Percentiles rank a stretch among this genome's conserved stretches.
phyloP scores from a whole-genome alignment of 2,329 filamentous ascomycete species.

The Colletotrichum horii region DNA sequence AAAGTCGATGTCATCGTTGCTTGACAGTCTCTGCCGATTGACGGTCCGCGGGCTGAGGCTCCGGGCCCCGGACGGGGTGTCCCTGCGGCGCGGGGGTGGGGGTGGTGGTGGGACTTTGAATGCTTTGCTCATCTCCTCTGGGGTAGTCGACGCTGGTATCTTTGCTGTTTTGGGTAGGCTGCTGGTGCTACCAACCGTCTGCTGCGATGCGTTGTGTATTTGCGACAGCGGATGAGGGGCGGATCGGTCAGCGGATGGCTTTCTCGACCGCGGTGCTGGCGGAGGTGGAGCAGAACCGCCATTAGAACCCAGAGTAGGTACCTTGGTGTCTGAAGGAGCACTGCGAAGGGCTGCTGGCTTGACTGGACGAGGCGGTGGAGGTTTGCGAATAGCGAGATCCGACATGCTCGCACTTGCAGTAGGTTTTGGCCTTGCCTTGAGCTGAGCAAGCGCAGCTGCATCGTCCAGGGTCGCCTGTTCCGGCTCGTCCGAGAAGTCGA shows the following conservation, averaged over 20 bases:
- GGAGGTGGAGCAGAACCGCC: constrained; percentile 22
- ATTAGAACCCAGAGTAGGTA: not conserved
- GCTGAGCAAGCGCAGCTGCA: constrained; percentile 34
- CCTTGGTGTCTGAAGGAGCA: constrained; percentile 35
- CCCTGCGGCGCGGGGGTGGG: constrained; percentile 52
- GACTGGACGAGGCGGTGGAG: constrained; percentile 50
- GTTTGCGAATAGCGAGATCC: constrained; percentile 32
- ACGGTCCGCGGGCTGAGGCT: constrained; percentile 35
- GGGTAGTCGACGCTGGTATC: not conserved
- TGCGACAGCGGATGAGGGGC: constrained; percentile 43
- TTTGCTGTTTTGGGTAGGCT: constrained; percentile 7
- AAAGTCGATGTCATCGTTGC: constrained; percentile 47
- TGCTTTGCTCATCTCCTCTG: constrained; percentile 3
- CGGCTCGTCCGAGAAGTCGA: constrained; percentile 64
- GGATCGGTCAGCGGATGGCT: constrained; percentile 29
- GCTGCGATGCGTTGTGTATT: constrained; percentile 44
- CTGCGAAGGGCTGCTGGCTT: constrained; percentile 64
- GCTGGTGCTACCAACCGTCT: constrained; percentile 28
- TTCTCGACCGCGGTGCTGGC: constrained; percentile 41
- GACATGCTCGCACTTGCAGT: constrained; percentile 28
- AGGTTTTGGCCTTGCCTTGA: constrained; percentile 26
- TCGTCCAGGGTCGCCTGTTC: constrained; percentile 40
- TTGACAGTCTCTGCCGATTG: constrained; percentile 34
- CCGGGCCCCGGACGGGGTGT: constrained; percentile 40
- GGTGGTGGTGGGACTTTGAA: constrained; percentile 40